Conservation (phyloP, 306 rosid genomes). For the Lathyrus sativus region DNA sequence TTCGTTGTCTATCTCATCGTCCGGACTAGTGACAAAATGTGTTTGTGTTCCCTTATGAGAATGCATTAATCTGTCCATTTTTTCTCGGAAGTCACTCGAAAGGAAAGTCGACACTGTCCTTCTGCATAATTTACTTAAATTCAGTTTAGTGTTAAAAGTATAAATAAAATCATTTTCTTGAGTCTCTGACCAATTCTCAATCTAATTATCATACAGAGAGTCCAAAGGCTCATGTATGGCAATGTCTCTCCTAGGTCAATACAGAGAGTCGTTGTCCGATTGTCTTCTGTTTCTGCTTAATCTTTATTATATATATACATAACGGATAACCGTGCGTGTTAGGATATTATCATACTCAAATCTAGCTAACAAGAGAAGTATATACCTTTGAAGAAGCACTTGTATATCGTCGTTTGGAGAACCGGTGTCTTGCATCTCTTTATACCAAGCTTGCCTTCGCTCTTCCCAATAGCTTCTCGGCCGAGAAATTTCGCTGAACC, state of each 20-base stretch:
- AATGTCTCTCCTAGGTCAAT: too few species aligned
- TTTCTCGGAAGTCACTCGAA: conserved; percentile 65
- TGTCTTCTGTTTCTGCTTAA: too few species aligned
- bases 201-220: not conserved
- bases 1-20: conserved; percentile 43
- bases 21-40: conserved; percentile 33
- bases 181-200: not conserved
- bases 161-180: conserved; percentile 4
- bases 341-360: not conserved
- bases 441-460: conserved; percentile 78
- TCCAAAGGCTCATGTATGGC: too few species aligned
- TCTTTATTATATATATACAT: too few species aligned
- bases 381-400: conserved; percentile 76
- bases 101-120: conserved; percentile 79
- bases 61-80: conserved; percentile 71
- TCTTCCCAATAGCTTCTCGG: conserved; percentile 93
- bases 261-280: too few species aligned
- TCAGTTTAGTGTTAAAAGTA: conserved; percentile 23
- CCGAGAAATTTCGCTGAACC: conserved; percentile 78
- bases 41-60: conserved; percentile 58
- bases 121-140: conserved; percentile 46
- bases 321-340: too few species aligned
- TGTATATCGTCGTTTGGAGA: conserved; percentile 72
- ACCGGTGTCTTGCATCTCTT: conserved; percentile 65
- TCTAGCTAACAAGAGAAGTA: not conserved